Evolutionary conservation across 164 flowering plant genomes (phyloP).

Genomic region (Magnolia sinica): DNA sequence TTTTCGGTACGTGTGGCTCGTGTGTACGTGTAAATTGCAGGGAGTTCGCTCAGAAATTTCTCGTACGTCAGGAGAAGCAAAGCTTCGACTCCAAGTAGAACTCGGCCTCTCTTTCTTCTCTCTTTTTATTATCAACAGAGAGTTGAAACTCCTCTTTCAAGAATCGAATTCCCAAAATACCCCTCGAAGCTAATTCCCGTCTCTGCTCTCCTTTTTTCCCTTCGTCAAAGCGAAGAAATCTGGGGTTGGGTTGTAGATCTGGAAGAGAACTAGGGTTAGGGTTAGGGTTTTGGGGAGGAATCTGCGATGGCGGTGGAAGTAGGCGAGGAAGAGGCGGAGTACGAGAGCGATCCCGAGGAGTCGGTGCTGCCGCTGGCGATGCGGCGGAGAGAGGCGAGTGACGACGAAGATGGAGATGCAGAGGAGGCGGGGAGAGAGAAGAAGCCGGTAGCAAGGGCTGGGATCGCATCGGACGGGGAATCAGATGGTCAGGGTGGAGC

Average conservation of each 20-base stretch:
- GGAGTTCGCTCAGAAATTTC: too few relatives aligned
- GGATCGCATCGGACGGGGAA: slow-evolving; percentile 58
- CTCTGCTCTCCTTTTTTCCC: background rate
- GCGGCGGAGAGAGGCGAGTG: slow-evolving; percentile 90
- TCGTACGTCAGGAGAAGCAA: too few relatives aligned
- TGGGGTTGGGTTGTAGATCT: background rate
- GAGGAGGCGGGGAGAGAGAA: slow-evolving; percentile 24
- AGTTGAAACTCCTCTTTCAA: too few relatives aligned
- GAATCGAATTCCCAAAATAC: too few relatives aligned
- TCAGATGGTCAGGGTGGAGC: slow-evolving; percentile 84
- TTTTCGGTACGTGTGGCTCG: too few relatives aligned
- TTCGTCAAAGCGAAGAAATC: background rate
- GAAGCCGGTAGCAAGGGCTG: slow-evolving; percentile 32
- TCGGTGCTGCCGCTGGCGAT: slow-evolving; percentile 57
- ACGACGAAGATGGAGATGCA: slow-evolving; percentile 75
- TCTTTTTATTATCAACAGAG: too few relatives aligned
- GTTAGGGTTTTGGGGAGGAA: slow-evolving; percentile 4
- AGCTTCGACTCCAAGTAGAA: too few relatives aligned
- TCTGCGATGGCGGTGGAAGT: slow-evolving; percentile 20
- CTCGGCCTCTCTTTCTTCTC: too few relatives aligned
- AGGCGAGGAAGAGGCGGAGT: slow-evolving; percentile 64
- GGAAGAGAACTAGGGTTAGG: slow-evolving; percentile 1
- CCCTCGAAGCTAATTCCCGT: background rate
- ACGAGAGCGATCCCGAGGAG: slow-evolving; percentile 97
- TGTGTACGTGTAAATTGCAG: too few relatives aligned